A percentile compares a stretch with the other conserved stretches of the same genome.
These are phyloP conservation scores for Boeremia lycopersici DNA, from an alignment of 2,329 filamentous ascomycete species.

Conservation along the genomic window DNA sequence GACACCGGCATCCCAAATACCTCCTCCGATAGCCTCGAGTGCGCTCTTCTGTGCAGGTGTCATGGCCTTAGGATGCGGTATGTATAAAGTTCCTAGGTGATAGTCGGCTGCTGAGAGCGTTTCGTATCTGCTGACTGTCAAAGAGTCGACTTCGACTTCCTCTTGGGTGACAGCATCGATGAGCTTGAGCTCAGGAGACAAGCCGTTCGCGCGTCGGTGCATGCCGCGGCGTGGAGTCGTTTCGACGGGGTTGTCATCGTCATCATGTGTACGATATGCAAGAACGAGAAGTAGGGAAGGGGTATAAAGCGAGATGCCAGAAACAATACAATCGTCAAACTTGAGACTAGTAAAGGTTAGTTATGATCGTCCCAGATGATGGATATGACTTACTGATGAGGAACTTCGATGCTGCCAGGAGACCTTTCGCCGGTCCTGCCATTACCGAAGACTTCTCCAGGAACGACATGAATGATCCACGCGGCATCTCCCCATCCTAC, in stretches of 20 bases:
- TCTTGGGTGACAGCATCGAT: slow-evolving; percentile 85
- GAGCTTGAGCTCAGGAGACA: slow-evolving; percentile 85
- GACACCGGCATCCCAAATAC: slow-evolving; percentile 89
- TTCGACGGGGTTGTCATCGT: slow-evolving; percentile 64
- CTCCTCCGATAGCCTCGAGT: slow-evolving; percentile 75
- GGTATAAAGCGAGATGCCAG: slow-evolving; percentile 95
- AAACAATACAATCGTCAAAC: slow-evolving; percentile 95
- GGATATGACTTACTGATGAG: slow-evolving; percentile 74
- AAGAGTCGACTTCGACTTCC: slow-evolving; percentile 83
- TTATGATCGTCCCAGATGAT: slow-evolving; percentile 30
- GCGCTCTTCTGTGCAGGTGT: slow-evolving; percentile 71
- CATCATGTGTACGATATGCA: slow-evolving; percentile 81
- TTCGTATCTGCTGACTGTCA: slow-evolving; percentile 86
- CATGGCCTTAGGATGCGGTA: slow-evolving; percentile 68
- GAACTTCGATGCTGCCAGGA: slow-evolving; percentile 83
- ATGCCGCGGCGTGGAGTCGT: slow-evolving; percentile 70
- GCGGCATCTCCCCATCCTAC: slow-evolving; percentile 96
- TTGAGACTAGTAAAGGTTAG: slow-evolving; percentile 63
- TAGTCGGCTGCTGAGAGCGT: slow-evolving; percentile 88
- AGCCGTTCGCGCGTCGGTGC: slow-evolving; percentile 75
- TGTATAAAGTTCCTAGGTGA: slow-evolving; percentile 82
- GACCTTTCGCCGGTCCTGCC: slow-evolving; percentile 73
- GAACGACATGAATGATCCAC: slow-evolving; percentile 92
- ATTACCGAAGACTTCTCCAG: slow-evolving; percentile 66
- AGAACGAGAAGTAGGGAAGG: slow-evolving; percentile 88